Evolutionary conservation across 257 asterid genomes (phyloP).

Genomic region (Primulina tabacum): DNA sequence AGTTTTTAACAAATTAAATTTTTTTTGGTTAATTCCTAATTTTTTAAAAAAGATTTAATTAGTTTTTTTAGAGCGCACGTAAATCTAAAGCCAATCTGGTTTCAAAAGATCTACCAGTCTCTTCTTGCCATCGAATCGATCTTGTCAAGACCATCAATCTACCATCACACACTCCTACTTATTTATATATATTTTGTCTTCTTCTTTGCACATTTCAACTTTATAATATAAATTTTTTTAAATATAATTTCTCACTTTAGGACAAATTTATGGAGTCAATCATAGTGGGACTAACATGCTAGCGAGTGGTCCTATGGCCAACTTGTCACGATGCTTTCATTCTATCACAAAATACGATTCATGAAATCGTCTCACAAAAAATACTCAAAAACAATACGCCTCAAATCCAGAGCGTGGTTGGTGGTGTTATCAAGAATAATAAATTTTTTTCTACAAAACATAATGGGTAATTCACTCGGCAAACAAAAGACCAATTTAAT

Average conservation of each 20-base stretch:
- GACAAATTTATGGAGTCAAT: neutral
- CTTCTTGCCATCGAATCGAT: constrained; percentile 31
- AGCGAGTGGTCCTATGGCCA: neutral
- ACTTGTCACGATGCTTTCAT: neutral
- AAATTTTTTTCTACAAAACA: too few relatives aligned
- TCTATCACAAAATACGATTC: neutral
- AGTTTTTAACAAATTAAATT: too few relatives aligned
- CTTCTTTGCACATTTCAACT: neutral
- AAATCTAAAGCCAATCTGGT: neutral
- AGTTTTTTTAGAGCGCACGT: neutral
- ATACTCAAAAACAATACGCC: too few relatives aligned
- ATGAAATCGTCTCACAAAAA: too few relatives aligned
- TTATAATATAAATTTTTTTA: too few relatives aligned
- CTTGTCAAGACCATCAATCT: constrained; percentile 34
- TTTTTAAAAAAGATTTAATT: too few relatives aligned
- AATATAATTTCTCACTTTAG: neutral
- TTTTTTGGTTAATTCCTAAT: too few relatives aligned
- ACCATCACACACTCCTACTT: constrained; percentile 3
- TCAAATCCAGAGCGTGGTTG: too few relatives aligned
- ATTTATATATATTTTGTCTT: neutral
- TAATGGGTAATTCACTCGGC: too few relatives aligned
- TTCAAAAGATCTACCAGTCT: constrained; percentile 38
- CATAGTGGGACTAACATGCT: neutral
- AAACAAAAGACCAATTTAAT: too few relatives aligned
- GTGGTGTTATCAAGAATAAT: too few relatives aligned